Evolutionary conservation across 2,329 filamentous ascomycete genomes (phyloP).

Genomic region (Penicillium sp.): DNA sequence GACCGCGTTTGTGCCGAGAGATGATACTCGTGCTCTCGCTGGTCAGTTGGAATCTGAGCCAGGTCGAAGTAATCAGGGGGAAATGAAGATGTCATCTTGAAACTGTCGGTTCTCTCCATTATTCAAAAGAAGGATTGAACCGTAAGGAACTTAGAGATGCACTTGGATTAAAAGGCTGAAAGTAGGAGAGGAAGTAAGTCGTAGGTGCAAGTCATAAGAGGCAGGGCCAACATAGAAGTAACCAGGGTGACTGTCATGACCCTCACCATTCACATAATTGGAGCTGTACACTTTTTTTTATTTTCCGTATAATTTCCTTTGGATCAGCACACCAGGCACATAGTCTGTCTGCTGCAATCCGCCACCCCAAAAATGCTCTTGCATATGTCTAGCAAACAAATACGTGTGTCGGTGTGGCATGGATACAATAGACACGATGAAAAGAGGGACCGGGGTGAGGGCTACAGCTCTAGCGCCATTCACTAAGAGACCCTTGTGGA

Average conservation of each 20-base stretch:
- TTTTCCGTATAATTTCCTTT: conserved; percentile 3
- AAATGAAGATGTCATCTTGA: conserved; percentile 24
- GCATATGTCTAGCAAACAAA: conserved; percentile 11
- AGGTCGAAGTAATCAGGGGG: conserved; percentile 17
- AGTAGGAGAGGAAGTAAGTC: conserved; percentile 5
- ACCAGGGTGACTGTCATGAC: conserved; percentile 10
- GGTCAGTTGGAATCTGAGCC: conserved; percentile 23
- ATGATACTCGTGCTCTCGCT: conserved; percentile 17
- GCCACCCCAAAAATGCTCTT: conserved; percentile 17
- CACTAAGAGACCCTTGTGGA: conserved; percentile 28
- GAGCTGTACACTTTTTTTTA: conserved; percentile 18
- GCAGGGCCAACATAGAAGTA: conserved; percentile 16
- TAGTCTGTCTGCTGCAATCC: conserved; percentile 23
- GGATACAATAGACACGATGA: neutral
- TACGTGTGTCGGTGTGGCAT: conserved; percentile 3
- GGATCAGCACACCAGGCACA: conserved; percentile 24
- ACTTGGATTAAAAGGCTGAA: conserved; percentile 5
- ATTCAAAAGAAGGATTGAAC: neutral
- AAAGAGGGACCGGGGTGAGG: neutral
- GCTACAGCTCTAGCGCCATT: conserved; percentile 15
- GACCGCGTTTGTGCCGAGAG: conserved; percentile 18
- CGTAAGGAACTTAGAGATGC: conserved; percentile 10
- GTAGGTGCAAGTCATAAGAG: conserved; percentile 3
- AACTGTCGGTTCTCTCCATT: neutral
- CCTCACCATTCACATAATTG: conserved; percentile 17